A percentile compares a stretch with the other conserved stretches of the same genome.
phyloP scores from a whole-genome alignment of 352 stramenopile genomes.

The Pseudoperonospora humuli region DNA sequence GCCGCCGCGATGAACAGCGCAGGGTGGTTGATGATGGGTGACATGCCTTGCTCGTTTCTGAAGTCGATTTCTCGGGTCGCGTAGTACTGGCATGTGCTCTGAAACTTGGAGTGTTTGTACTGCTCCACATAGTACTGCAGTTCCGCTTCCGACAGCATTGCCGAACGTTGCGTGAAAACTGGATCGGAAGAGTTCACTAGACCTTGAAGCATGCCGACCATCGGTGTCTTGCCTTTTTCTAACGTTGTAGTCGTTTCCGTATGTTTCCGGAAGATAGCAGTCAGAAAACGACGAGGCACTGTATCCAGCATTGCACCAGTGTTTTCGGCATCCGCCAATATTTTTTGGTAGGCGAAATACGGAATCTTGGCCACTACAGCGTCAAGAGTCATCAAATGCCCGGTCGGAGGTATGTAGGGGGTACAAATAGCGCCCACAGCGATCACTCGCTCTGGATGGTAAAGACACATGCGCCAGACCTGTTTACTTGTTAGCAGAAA shows the following conservation, averaged over 20 bases:
- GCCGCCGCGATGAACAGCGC: slow-evolving; percentile 37
- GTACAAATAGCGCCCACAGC: slow-evolving; percentile 47
- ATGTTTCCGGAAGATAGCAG: slow-evolving; percentile 29
- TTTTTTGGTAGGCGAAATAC: slow-evolving; percentile 38
- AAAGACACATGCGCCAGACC: slow-evolving; percentile 51
- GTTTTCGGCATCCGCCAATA: slow-evolving; percentile 27
- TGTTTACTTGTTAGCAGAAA: no score
- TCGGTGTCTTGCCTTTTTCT: slow-evolving; percentile 30
- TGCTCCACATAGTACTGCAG: slow-evolving; percentile 39
- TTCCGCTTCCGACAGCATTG: slow-evolving; percentile 34
- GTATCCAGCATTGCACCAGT: slow-evolving; percentile 29
- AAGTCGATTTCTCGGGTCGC: slow-evolving; percentile 36
- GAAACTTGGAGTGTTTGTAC: slow-evolving; percentile 35
- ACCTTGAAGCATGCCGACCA: no score
- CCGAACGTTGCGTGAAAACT: slow-evolving; percentile 31
- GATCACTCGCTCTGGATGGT: slow-evolving; percentile 46
- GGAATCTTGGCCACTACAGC: slow-evolving; percentile 21
- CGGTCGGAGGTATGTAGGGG: slow-evolving; percentile 35
- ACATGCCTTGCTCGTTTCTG: slow-evolving; percentile 24
- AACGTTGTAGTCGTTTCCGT: slow-evolving; percentile 16
- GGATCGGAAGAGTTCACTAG: no score
- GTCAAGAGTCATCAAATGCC: slow-evolving; percentile 26
- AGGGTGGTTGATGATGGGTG: slow-evolving; percentile 26
- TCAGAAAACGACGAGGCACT: slow-evolving; percentile 28
- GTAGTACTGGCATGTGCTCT: slow-evolving; percentile 31